phyloP scores from a whole-genome alignment of 441 rosid genomes.

The Raphanus hybrid region DNA sequence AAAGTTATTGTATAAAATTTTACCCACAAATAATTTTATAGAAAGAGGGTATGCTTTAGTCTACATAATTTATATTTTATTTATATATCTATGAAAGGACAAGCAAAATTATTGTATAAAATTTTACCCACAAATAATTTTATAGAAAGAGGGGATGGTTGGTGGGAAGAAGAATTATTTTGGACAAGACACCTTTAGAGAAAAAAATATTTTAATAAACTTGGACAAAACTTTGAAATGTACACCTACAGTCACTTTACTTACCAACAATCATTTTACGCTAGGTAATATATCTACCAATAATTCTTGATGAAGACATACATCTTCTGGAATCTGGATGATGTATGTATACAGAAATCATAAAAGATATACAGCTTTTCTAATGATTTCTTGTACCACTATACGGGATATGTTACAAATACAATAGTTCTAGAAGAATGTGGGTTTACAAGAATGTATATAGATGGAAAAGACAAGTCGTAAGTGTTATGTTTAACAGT shows the following conservation, averaged over 20 bases:
- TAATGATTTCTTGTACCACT: not conserved
- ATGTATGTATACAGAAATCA: not conserved
- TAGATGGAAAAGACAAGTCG: constrained; percentile 3
- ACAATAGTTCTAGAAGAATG: constrained; percentile 13
- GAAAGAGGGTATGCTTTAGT: constrained; percentile 15
- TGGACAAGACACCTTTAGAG: constrained; percentile 1
- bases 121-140: not conserved
- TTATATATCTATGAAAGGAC: not conserved
- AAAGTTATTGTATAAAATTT: too few species aligned
- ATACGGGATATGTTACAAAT: not conserved
- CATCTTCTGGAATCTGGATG: not conserved
- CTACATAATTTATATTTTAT: not conserved
- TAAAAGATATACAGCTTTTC: not conserved
- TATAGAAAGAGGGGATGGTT: constrained; percentile 24
- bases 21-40: not conserved
- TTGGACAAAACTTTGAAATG: not conserved
- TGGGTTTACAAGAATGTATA: too few species aligned
- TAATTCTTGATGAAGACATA: not conserved
- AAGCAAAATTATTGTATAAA: too few species aligned
- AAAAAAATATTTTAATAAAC: not conserved
- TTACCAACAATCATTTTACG: constrained; percentile 1
- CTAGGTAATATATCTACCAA: not conserved
- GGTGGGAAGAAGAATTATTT: constrained; percentile 34
- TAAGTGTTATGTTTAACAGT: constrained; percentile 17
- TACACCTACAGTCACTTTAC: not conserved